Evolutionary conservation across 2,329 filamentous ascomycete genomes (phyloP).

Genomic region (Claviceps africana): DNA sequence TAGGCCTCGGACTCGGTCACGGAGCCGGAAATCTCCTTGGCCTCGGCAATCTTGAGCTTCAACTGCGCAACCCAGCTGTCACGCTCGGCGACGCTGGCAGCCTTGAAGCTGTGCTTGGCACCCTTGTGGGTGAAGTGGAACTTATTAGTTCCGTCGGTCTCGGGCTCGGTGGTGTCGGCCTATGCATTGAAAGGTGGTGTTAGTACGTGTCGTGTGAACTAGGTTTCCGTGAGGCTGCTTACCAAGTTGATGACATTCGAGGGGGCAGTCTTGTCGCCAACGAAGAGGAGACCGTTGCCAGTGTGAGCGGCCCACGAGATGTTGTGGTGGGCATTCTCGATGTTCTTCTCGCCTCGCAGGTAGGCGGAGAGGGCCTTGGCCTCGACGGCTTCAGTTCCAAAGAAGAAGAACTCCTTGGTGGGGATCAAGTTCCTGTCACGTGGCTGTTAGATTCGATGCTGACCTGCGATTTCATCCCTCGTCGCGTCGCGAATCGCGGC

Average conservation of each 20-base stretch:
- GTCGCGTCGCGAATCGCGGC: not conserved
- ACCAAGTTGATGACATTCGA: conserved; percentile 76
- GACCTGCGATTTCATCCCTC: not conserved
- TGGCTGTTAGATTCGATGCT: conserved; percentile 8
- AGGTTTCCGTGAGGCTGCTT: no score
- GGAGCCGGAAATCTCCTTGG: conserved; percentile 62
- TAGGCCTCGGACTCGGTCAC: conserved; percentile 72
- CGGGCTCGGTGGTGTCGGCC: conserved; percentile 53
- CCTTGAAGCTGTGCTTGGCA: conserved; percentile 92
- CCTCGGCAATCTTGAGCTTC: conserved; percentile 70
- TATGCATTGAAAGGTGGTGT: conserved; percentile 16
- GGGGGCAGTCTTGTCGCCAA: conserved; percentile 72
- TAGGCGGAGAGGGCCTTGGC: conserved; percentile 61
- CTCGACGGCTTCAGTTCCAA: conserved; percentile 59
- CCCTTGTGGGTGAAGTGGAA: conserved; percentile 76
- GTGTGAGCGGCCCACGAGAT: conserved; percentile 86
- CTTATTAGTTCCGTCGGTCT: conserved; percentile 61
- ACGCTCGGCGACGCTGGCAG: conserved; percentile 57
- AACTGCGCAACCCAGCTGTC: conserved; percentile 84
- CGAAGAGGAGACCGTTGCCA: conserved; percentile 88
- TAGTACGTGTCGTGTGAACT: no score
- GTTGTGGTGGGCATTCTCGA: conserved; percentile 58
- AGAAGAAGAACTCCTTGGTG: conserved; percentile 89
- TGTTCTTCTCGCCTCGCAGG: conserved; percentile 77
- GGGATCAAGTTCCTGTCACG: conserved; percentile 64